Conservation (phyloP, 352 stramenopile species). For the Globisporangium irregulare region DNA sequence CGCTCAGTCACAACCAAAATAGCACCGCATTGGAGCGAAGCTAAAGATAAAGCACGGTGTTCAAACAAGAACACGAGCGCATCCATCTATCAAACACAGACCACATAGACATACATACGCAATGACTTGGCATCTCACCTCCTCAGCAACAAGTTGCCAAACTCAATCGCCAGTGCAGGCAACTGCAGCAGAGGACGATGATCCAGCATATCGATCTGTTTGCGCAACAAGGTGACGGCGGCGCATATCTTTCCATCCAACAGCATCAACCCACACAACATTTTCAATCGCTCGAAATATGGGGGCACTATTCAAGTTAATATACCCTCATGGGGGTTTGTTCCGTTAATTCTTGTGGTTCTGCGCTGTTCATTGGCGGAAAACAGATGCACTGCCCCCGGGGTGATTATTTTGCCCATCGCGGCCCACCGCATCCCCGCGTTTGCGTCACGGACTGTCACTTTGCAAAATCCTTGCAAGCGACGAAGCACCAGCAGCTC, state of each 20-base stretch:
- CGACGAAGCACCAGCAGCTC: slow-evolving; percentile 4
- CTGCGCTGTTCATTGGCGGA: slow-evolving; percentile 4
- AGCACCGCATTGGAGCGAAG: too few relatives aligned
- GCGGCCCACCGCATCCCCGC: neutral
- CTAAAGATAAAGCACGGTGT: too few relatives aligned
- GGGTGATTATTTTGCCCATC: neutral
- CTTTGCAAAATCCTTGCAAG: slow-evolving; percentile 10
- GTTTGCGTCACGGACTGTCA: neutral
- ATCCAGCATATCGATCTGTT: neutral
- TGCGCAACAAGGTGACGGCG: neutral
- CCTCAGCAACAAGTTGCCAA: too few relatives aligned
- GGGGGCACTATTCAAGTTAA: neutral
- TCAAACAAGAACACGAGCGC: too few relatives aligned
- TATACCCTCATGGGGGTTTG: neutral
- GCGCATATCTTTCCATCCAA: slow-evolving; percentile 1
- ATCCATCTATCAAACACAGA: too few relatives aligned
- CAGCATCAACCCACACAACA: neutral
- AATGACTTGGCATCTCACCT: too few relatives aligned
- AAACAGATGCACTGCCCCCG: neutral
- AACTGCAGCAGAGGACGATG: neutral
- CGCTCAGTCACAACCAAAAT: too few relatives aligned
- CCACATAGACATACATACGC: too few relatives aligned
- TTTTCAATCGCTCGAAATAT: neutral
- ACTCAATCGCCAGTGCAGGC: neutral
- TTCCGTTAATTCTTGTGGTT: slow-evolving; percentile 1